A percentile compares a stretch with the other conserved stretches of the same genome.
Evolutionary conservation across 2,329 filamentous ascomycete species (phyloP).

Genomic region (Fusarium pseudocircinatum): DNA sequence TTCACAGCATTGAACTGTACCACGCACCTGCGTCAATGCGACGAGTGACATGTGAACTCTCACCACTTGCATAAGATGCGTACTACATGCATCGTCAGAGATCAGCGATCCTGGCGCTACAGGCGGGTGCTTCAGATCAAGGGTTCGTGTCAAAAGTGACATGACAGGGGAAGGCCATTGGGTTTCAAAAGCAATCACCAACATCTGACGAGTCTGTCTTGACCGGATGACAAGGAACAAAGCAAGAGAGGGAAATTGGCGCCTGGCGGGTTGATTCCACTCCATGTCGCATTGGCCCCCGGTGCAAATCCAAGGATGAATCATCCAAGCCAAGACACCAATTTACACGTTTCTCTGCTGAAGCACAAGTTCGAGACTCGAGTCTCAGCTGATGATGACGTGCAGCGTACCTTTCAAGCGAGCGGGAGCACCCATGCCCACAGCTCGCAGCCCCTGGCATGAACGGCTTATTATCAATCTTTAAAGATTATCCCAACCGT

Average conservation of each 20-base stretch:
- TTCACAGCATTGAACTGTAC: slow-evolving; percentile 1
- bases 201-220: slow-evolving; percentile 31
- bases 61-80: slow-evolving; percentile 7
- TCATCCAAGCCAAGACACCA: slow-evolving; percentile 10
- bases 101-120: slow-evolving; percentile 31
- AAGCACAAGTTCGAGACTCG: slow-evolving; percentile 30
- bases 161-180: slow-evolving; percentile 18
- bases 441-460: slow-evolving; percentile 21
- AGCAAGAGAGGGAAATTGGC: not conserved
- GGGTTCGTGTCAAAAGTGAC: slow-evolving; percentile 38
- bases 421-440: slow-evolving; percentile 38
- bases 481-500: not conserved
- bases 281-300: slow-evolving; percentile 9
- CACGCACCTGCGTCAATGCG: slow-evolving; percentile 1
- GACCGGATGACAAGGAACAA: not conserved
- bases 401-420: slow-evolving; percentile 30
- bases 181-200: slow-evolving; percentile 9
- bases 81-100: slow-evolving; percentile 20
- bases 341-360: not conserved
- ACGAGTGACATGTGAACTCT: not conserved
- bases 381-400: slow-evolving; percentile 41
- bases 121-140: slow-evolving; percentile 30
- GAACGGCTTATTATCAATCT: slow-evolving; percentile 10
- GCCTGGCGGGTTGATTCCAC: slow-evolving; percentile 5
- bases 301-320: not conserved